Conservation (phyloP, 805 yeast genomes). For the Candida insectalens region DNA sequence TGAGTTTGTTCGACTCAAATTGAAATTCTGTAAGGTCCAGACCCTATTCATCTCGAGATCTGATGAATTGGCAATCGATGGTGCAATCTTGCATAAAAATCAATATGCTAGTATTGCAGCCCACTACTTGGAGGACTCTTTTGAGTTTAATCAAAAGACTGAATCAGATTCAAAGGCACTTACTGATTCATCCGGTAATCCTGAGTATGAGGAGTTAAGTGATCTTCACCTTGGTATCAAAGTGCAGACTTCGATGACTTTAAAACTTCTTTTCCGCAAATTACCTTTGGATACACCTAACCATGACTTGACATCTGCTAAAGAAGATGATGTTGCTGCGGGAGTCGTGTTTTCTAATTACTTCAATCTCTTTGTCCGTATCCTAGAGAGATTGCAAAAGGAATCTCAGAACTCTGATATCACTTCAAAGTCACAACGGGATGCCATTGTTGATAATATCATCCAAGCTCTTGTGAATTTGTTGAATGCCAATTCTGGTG, state of each 20-base stretch:
- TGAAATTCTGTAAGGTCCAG: slow-evolving; percentile 23
- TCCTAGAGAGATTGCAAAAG: slow-evolving; percentile 35
- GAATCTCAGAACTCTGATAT: neutral
- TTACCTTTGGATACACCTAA: slow-evolving; percentile 53
- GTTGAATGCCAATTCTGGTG: slow-evolving; percentile 62
- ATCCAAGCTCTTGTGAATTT: slow-evolving; percentile 59
- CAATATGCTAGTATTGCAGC: slow-evolving; percentile 24
- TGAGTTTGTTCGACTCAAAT: slow-evolving; percentile 18
- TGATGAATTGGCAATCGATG: slow-evolving; percentile 21
- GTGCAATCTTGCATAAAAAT: slow-evolving; percentile 21
- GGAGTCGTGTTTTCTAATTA: slow-evolving; percentile 60
- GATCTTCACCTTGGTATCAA: slow-evolving; percentile 22
- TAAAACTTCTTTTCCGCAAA: slow-evolving; percentile 45
- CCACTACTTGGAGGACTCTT: slow-evolving; percentile 25
- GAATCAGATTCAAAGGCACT: neutral
- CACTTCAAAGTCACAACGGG: neutral
- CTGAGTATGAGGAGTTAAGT: slow-evolving; percentile 9
- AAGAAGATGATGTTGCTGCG: slow-evolving; percentile 16
- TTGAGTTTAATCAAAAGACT: slow-evolving; percentile 9
- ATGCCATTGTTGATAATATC: slow-evolving; percentile 46
- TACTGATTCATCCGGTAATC: slow-evolving; percentile 1
- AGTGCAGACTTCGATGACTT: slow-evolving; percentile 47
- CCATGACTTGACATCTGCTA: slow-evolving; percentile 25
- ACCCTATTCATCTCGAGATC: slow-evolving; percentile 17
- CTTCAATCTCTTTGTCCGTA: slow-evolving; percentile 50